Base-by-base conservation (phyloP, 2,329 filamentous ascomycete species). In the Colletotrichum musae region DNA sequence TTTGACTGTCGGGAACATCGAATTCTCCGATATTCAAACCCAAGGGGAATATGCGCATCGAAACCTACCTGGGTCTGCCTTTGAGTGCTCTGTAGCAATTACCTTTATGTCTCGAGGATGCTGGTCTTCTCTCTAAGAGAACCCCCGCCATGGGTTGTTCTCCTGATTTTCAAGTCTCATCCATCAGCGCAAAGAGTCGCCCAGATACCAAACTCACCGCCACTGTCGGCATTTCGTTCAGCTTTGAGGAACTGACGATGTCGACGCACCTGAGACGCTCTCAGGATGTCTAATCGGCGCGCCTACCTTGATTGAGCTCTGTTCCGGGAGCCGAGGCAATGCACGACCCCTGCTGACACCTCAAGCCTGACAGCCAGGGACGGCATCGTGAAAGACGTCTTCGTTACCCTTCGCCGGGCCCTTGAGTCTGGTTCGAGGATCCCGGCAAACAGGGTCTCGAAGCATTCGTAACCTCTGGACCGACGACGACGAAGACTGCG, bases 221-320 rank as follows among this genome's bases (percentile, higher is more conserved):
- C 18, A 21, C 18, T 21, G n/a, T 43, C 36, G 67, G 67, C 43
- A 58, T 63, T 21, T 28, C 52, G 6, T 53, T 70, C 16, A 52
- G 51, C 16, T 68, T n/a, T 36, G 56, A 52, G 57, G 26, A 26
- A 62, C 36, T 1, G 67, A 63, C n/a, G 12, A 47, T 3, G 16
- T 58, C 7, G 57, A 67, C 57, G 57, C 68, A 62, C 63, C 67
- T 58, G 67, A 68, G 54, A 69, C 66, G 50, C 43, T 69, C 13
- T 66, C 62, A 54, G 66, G 61, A 43, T 70, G 50, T 21, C 21
- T 26, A 10, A 52, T 68, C 58, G 63, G 57, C 52, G 47, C 39
- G 45, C 2, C 39, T 58, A 41, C 26, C 64, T 67, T 24, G 52
- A 68, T 60, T 43, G 39, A 64, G 64, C 59, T 16, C 32, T 61